Evolutionary conservation across 805 yeast species (phyloP), one percentile per base, ranked within the genome.

Genomic region (Myxozyma neotropica): DNA sequence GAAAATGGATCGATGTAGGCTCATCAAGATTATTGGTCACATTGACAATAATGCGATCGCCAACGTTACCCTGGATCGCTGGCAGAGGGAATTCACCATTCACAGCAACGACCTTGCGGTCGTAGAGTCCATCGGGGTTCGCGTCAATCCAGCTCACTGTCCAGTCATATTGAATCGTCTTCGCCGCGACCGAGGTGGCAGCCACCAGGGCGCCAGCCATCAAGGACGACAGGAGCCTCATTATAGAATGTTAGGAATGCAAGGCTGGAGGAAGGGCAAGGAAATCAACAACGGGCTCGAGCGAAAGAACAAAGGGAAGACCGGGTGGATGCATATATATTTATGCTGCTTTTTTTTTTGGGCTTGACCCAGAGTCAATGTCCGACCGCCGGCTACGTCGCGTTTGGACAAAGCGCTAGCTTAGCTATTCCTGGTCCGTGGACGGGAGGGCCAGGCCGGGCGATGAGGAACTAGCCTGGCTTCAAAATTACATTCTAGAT

Each of bases 41-140:
- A 69, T 86, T 83, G 39, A 90, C 76, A 58, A 85, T 73, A 53
- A 94, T 79, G 15, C 87, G 80, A 75, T 94, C 99, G 67, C 96
- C 95, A 71, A 83, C 85, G 66, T 81, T 79, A 63, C 89, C 91
- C 48, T 82, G 78, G 67, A 81, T 81, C 7, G 70, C 60, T n/a
- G 99, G 99, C 81, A 93, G 84, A 59, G 98, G 98, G 84, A 87
- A 77, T 66, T 74, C 67, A 80, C 87, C 87, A 68, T 86, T 86
- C 72, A 86, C 78, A 1, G 85, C 85, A 24, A 86, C 80, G 45
- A 84, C 82, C 23, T 23, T 1, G 39, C 89, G 72, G 55, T 75
- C 78, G 44, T 68, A 68, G 27, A 74, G 64, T 3, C 88, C 88
- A 62, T 85, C 89, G 1, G 88, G 87, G 68, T 80, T 82, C 46